These are phyloP conservation scores for Cercospora zeina DNA, from an alignment of 2,329 filamentous ascomycete genomes.

Conservation along the genomic window DNA sequence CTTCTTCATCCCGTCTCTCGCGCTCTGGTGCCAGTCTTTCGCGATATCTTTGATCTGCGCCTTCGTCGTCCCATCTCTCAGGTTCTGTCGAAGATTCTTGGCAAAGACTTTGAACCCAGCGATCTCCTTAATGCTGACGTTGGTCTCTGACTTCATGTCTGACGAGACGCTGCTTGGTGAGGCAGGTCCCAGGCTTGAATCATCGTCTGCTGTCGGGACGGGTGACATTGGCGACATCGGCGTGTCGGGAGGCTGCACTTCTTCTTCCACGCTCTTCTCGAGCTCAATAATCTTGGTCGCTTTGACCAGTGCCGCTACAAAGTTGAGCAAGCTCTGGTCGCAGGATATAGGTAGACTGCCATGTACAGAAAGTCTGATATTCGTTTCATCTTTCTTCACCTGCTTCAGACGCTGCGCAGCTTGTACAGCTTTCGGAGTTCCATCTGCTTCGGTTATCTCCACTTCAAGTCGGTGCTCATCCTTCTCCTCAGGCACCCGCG, in stretches of 20 bases:
- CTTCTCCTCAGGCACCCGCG: conserved; percentile 42
- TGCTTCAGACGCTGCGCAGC: conserved; percentile 45
- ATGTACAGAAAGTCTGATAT: conserved; percentile 52
- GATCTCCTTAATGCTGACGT: conserved; percentile 21
- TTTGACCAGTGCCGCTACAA: conserved; percentile 57
- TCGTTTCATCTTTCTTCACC: conserved; percentile 51
- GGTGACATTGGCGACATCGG: conserved; percentile 32
- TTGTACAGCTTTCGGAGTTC: conserved; percentile 48
- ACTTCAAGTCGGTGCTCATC: conserved; percentile 41
- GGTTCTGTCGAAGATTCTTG: conserved; percentile 34
- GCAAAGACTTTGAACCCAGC: conserved; percentile 35
- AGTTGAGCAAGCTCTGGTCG: conserved; percentile 55
- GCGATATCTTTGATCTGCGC: conserved; percentile 36
- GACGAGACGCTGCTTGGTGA: conserved; percentile 8
- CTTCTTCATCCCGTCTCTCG: conserved; percentile 52
- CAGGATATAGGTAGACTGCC: conserved; percentile 53
- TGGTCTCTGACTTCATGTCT: conserved; percentile 9
- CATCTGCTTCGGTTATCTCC: conserved; percentile 47
- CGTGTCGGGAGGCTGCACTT: conserved; percentile 20
- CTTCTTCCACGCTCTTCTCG: conserved; percentile 49
- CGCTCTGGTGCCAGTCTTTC: conserved; percentile 37
- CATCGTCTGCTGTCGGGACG: conserved; percentile 36
- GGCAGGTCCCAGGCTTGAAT: conserved; percentile 28
- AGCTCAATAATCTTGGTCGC: conserved; percentile 59
- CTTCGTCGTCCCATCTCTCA: conserved; percentile 33